These are phyloP conservation scores for Dioszegia crocea DNA, from an alignment of 768 basidiomycete genomes.

Conservation along the genomic window DNA sequence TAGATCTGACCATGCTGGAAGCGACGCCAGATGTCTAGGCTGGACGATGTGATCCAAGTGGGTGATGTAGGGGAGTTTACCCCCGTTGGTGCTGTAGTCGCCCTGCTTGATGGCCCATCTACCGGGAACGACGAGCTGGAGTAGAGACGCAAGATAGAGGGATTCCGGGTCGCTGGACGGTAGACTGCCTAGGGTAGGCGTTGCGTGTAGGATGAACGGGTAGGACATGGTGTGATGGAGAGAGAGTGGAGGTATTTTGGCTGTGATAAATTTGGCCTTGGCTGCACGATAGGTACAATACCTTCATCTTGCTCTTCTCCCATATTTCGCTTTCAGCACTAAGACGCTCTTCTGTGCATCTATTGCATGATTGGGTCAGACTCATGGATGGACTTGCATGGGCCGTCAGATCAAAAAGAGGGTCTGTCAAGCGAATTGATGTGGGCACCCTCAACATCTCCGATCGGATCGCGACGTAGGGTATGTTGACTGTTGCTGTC, in stretches of 20 bases:
- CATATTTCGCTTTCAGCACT: no score
- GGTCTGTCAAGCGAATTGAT: no score
- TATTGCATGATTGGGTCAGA: no score
- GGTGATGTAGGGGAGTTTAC: slow-evolving; percentile 31
- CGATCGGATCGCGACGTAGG: no score
- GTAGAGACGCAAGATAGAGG: slow-evolving; percentile 22
- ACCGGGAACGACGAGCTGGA: slow-evolving; percentile 26
- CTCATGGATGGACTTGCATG: no score
- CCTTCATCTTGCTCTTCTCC: no score
- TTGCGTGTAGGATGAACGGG: slow-evolving; percentile 24
- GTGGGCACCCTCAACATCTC: no score
- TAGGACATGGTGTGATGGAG: background rate
- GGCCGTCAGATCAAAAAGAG: no score
- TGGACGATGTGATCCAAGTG: slow-evolving; percentile 25
- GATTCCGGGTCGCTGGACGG: slow-evolving; percentile 29
- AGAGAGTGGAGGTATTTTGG: slow-evolving; percentile 1
- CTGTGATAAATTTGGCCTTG: no score
- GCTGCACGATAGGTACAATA: no score
- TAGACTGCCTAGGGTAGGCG: slow-evolving; percentile 23
- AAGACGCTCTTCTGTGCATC: no score
- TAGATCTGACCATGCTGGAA: slow-evolving; percentile 23
- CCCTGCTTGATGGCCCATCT: slow-evolving; percentile 21
- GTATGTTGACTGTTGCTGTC: no score
- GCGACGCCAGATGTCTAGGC: slow-evolving; percentile 15
- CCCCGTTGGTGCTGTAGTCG: slow-evolving; percentile 23